These are phyloP conservation scores for Plicaturopsis crispa DNA, from an alignment of 768 basidiomycete species.

Conservation along the genomic window DNA sequence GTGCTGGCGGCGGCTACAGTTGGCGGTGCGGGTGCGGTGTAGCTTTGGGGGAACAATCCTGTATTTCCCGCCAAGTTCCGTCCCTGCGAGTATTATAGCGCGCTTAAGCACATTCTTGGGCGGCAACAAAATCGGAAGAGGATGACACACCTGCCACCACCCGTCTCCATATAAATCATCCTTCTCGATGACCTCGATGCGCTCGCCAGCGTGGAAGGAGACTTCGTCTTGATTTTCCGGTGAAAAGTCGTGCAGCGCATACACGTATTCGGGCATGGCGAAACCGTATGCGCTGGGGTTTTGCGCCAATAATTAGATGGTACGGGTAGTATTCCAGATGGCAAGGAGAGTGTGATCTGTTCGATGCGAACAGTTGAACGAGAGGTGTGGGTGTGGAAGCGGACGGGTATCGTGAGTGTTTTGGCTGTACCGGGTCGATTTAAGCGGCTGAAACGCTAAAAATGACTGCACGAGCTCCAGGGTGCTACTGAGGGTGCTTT, in stretches of 20 bases:
- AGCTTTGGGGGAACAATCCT: slow-evolving; percentile 90
- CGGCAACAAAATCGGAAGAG: too few relatives aligned
- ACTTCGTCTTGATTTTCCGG: slow-evolving; percentile 97
- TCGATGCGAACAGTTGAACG: too few relatives aligned
- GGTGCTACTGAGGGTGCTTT: too few relatives aligned
- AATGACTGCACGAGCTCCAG: too few relatives aligned
- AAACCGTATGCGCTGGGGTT: too few relatives aligned
- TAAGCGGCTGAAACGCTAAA: too few relatives aligned
- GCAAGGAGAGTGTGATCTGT: too few relatives aligned
- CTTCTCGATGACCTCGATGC: slow-evolving; percentile 85
- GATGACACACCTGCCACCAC: slow-evolving; percentile 73
- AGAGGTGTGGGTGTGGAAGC: too few relatives aligned
- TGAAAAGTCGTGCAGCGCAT: slow-evolving; percentile 78
- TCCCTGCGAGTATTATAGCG: slow-evolving; percentile 45
- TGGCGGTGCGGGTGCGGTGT: slow-evolving; percentile 62
- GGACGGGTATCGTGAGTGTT: too few relatives aligned
- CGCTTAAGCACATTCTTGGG: slow-evolving; percentile 5
- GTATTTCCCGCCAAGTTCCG: slow-evolving; percentile 72
- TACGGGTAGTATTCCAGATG: too few relatives aligned
- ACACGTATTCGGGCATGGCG: slow-evolving; percentile 75
- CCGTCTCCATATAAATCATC: slow-evolving; percentile 93
- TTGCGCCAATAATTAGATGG: too few relatives aligned
- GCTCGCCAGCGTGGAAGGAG: slow-evolving; percentile 74
- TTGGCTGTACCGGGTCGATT: too few relatives aligned
- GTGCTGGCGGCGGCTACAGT: slow-evolving; percentile 13